Evolutionary conservation across 768 basidiomycete genomes (phyloP), one percentile per base, ranked within the genome.

Genomic region (Tylopilus cervinicoccineus): DNA sequence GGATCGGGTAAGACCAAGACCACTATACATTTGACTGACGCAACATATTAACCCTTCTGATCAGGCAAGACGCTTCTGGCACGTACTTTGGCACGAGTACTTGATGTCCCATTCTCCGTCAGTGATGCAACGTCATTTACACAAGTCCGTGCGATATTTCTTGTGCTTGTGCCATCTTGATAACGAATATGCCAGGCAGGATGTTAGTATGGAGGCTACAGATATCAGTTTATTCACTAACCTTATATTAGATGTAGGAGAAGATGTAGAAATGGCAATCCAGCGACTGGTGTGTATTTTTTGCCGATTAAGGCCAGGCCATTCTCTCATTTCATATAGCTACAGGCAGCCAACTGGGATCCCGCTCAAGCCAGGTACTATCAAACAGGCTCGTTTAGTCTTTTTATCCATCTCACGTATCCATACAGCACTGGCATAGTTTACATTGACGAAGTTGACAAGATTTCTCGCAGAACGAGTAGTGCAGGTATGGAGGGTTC

Each of bases 381-480:
- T 44, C 19, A 28, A n/a, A 24, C 28, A 6, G 19, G 44, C 28
- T 14, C 9, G 16, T 27, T 38, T 33, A 38, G 14, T 11, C 12
- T 28, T 8, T 7, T 28, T 46, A 12, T 44, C 24, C 19, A 33
- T 11, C 28, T 57, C 14, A 64, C 54, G 12, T 16, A 10, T 45
- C 26, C n/a, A 41, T 17, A 31, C 48, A 94, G 91, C 61, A 84
- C 84, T 64, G 94, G 94, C 6, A 96, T 98, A 52, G 85, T 97
- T 27, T 95, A 95, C 62, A 93, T 98, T 39, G 95, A 98, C 60
- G 95, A 98, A 70, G 74, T 93, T 2, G 95, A 97, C 71, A 97
- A 98, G 71, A 83, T 96, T 50, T 87, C 92, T 13, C 78, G 81
- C 41, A 86, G 80, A 58, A 55, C 64, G 13, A 58, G 60, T 32